These are phyloP conservation scores for Saksenaea vasiformis DNA, from an alignment of 371 early-diverging fungal species.

Conservation along the genomic window DNA sequence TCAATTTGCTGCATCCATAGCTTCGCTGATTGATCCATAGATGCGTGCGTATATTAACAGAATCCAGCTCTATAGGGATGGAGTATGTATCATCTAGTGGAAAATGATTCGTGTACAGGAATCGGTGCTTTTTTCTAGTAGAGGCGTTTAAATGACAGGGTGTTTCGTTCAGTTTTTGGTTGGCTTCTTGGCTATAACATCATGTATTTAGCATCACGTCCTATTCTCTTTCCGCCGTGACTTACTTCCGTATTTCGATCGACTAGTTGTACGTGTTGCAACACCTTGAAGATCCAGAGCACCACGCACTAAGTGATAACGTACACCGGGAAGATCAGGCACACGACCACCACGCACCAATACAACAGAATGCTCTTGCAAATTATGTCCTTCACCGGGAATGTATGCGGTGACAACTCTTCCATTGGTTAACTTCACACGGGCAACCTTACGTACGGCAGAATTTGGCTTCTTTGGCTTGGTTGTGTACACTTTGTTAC, in stretches of 20 bases:
- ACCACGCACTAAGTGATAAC: slow-evolving; percentile 93
- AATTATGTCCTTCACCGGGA: slow-evolving; percentile 97
- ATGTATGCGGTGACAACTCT: slow-evolving; percentile 92
- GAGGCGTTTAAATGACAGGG: background rate
- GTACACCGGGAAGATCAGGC: slow-evolving; percentile 97
- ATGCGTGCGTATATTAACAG: too few species aligned
- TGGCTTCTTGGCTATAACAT: slow-evolving; percentile 46
- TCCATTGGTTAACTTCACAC: slow-evolving; percentile 87
- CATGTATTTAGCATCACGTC: background rate
- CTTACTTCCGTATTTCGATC: slow-evolving; percentile 95
- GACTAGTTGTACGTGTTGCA: slow-evolving; percentile 76
- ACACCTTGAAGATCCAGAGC: slow-evolving; percentile 95
- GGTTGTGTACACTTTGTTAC: slow-evolving; percentile 92
- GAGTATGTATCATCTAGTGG: background rate
- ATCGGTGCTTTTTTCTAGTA: background rate
- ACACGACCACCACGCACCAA: slow-evolving; percentile 94
- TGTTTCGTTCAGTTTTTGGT: slow-evolving; percentile 36
- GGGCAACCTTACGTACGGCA: slow-evolving; percentile 85
- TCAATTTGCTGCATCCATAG: too few species aligned
- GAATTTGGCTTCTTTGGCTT: slow-evolving; percentile 95
- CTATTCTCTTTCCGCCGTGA: background rate
- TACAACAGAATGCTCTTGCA: slow-evolving; percentile 97
- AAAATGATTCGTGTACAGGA: background rate
- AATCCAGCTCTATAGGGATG: too few species aligned
- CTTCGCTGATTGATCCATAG: too few species aligned